Base-by-base conservation (phyloP, 2,329 filamentous ascomycete genomes). In the Lachnum nothofagi region DNA sequence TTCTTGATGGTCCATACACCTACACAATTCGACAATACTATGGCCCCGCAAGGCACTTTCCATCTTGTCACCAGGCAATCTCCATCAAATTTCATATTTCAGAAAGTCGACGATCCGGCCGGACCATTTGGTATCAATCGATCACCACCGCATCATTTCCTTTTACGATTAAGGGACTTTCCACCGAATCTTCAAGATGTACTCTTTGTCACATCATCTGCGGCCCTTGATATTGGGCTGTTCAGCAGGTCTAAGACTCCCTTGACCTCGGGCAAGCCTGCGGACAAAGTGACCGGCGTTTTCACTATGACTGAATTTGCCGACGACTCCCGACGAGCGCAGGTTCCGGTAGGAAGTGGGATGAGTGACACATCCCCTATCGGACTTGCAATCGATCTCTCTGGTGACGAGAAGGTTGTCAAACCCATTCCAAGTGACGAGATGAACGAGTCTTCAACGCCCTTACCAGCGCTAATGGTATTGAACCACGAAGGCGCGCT, bases 401-500 rank as follows among this genome's bases (percentile, higher is more conserved):
- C 91, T 1, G 80, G 80, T 63, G 87, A 79, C 51, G 86, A 91
- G 44, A 88, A 81, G 58, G 86, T 95, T 2, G 75, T 80, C 54
- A 83, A 85, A 56, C 91, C 91, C 1, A 86, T 95, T 49, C 81
- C 81, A 17, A 77, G 80, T 1, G 85, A 93, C 54, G 85, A 95
- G 62, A 81, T 94, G 40, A 78, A 86, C 25, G 79, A 91, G 60
- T 94, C 90, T 4, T 77, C 84, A 0, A 83, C 81, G 1, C 91
- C 93, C 10, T 70, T 97, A 7, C 93, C 93, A 5, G 88, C 84
- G 9, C 74, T 95, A 35, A 85, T 93, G 76, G 77, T 89, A 24
- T 73, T 98, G 14, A 97, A 94, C 52, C 85, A 95, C 57, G 88
- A 96, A 62, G 93, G 93, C 55, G 71, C 95, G 8, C 73, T 98